Base-by-base conservation (phyloP, 805 yeast genomes). In the Saccharomycopsis amapae region DNA sequence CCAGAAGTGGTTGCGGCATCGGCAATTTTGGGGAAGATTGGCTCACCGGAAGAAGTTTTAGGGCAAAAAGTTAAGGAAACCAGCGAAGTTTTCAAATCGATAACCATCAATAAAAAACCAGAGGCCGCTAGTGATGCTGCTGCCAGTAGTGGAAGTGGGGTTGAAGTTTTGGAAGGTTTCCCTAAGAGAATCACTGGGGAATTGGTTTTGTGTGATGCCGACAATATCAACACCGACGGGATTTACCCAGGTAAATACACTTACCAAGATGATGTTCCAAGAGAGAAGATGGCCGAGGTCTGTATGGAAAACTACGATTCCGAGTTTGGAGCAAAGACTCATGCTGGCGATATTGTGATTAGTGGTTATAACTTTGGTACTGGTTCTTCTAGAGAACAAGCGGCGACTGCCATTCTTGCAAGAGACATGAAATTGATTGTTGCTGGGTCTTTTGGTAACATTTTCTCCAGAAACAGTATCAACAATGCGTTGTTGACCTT, bases 1-100 rank as follows among this genome's bases (percentile, higher is more conserved):
- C 99, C 99, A 4, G 96, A 89, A 54, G 95, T 93, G 22, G 99
- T 93, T 49, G 97, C 99, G 42, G 97, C 99, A 1, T 85, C 95
- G 49, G 98, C 99, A 1, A 79, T 90, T n/a, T 67, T 85, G 53
- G 99, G 99, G 50, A 80, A 81, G 58, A 93, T 93, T 59, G 96
- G 89, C 22, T 81, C 88, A 36, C 97, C 97, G 1, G 90, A 79
- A 53, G 96, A 90, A 64, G 76, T 88, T 28, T 65, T 68, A 4
- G 95, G 94, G 31, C 58, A 66, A 59, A 47, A 61, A 18, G 57
- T 62, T 22, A 35, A 53, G 17, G 48, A 48, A 30, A 47, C 55
- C 6, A 51, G 59, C 13, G 51, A 51, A 22, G 32, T 44, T 10
- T 42, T 46, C 4, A 39, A 49, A 10, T 58, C 62, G 10, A 61